A percentile compares a stretch with the other conserved stretches of the same genome.
phyloP scores from a whole-genome alignment of 257 asterid species.

The Pogostemon cablin region DNA sequence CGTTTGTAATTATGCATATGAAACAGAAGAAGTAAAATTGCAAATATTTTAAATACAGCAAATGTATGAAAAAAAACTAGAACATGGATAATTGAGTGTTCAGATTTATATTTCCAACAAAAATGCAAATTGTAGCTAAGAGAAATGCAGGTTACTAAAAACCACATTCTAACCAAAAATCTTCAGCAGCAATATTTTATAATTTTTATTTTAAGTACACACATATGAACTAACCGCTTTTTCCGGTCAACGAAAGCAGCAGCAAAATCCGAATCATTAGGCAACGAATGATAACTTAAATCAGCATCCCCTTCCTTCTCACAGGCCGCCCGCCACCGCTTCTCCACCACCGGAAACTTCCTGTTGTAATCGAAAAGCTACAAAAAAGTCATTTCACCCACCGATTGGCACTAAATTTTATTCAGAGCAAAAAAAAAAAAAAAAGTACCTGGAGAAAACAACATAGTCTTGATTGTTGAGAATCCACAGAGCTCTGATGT shows the following conservation, averaged over 20 bases:
- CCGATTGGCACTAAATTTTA: slow-evolving; percentile 17
- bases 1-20: background rate
- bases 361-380: slow-evolving; percentile 39
- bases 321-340: slow-evolving; percentile 80
- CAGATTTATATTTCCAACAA: slow-evolving; percentile 3
- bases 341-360: slow-evolving; percentile 94
- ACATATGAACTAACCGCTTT: slow-evolving; percentile 52
- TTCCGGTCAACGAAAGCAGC: slow-evolving; percentile 78
- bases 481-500: slow-evolving; percentile 94
- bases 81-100: slow-evolving; percentile 6
- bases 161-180: slow-evolving; percentile 1
- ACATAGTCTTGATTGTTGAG: slow-evolving; percentile 77
- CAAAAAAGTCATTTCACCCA: slow-evolving; percentile 14
- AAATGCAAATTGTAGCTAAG: slow-evolving; percentile 23
- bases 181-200: background rate
- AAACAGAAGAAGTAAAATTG: background rate
- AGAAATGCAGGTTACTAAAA: background rate
- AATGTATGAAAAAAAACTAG: background rate
- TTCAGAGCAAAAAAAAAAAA: background rate
- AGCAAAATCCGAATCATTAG: slow-evolving; percentile 70
- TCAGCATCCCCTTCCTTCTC: slow-evolving; percentile 48
- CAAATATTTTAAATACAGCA: no score
- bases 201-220: background rate
- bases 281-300: slow-evolving; percentile 40
- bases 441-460: slow-evolving; percentile 76